Evolutionary conservation across 2,329 filamentous ascomycete genomes (phyloP).

Genomic region (Ilyonectria mors-panacis): DNA sequence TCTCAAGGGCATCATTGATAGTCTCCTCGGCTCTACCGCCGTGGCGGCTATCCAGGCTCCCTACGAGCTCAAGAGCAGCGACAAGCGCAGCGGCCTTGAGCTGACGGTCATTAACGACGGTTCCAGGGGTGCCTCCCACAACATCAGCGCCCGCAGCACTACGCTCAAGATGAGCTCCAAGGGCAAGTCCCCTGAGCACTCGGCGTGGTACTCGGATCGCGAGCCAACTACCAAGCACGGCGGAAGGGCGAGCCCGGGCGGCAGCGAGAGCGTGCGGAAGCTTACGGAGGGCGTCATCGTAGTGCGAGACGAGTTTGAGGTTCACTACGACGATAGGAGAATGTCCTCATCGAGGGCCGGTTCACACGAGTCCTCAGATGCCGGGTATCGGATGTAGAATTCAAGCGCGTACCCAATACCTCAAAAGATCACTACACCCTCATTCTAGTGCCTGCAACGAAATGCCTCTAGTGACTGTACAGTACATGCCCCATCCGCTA

Average conservation of each 20-base stretch:
- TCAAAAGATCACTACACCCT: neutral
- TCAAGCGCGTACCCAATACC: neutral
- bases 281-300: conserved; percentile 42
- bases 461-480: neutral
- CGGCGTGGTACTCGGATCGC: conserved; percentile 35
- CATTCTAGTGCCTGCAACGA: neutral
- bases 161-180: conserved; percentile 19
- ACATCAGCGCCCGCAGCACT: conserved; percentile 12
- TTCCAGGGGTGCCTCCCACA: conserved; percentile 26
- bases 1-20: conserved; percentile 44
- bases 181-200: conserved; percentile 6
- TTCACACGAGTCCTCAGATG: conserved; percentile 39
- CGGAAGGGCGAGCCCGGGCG: conserved; percentile 26
- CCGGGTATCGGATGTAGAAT: conserved; percentile 33
- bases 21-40: conserved; percentile 36
- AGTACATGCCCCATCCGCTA: neutral
- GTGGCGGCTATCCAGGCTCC: conserved; percentile 40
- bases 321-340: conserved; percentile 41
- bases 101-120: conserved; percentile 30
- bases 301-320: conserved; percentile 43
- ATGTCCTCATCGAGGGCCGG: conserved; percentile 29
- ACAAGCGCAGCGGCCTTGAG: conserved; percentile 36
- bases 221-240: conserved; percentile 25
- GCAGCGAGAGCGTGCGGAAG: conserved; percentile 44
- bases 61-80: conserved; percentile 42